phyloP scores from a whole-genome alignment of 306 rosid genomes.

The Mimosa pudica region DNA sequence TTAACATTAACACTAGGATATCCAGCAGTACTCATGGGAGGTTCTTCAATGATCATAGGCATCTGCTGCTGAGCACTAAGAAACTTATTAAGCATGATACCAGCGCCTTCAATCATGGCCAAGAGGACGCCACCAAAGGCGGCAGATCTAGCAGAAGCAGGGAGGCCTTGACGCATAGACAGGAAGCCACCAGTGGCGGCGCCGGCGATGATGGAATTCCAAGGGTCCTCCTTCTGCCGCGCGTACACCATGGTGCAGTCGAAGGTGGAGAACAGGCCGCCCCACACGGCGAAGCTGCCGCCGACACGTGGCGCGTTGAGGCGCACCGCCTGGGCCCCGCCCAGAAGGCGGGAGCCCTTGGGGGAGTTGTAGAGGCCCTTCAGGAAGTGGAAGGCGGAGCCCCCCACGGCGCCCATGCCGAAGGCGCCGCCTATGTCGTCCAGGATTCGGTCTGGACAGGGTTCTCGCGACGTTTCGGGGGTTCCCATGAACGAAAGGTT shows the following conservation, averaged over 20 bases:
- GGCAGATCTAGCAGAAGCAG: slow-evolving; percentile 65
- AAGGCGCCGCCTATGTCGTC: slow-evolving; percentile 93
- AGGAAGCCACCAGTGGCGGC: slow-evolving; percentile 89
- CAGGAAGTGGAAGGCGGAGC: slow-evolving; percentile 82
- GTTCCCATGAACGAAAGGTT: slow-evolving; percentile 59
- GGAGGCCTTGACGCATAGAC: slow-evolving; percentile 73
- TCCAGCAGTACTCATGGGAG: slow-evolving; percentile 37
- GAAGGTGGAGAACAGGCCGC: slow-evolving; percentile 81
- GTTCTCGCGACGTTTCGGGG: slow-evolving; percentile 80
- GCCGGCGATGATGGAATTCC: slow-evolving; percentile 88
- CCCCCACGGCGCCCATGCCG: slow-evolving; percentile 94
- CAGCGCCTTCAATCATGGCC: slow-evolving; percentile 85
- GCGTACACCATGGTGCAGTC: slow-evolving; percentile 84
- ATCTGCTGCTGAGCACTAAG: slow-evolving; percentile 64
- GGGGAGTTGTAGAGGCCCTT: slow-evolving; percentile 83
- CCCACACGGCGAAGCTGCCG: slow-evolving; percentile 89
- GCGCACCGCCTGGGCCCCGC: slow-evolving; percentile 77
- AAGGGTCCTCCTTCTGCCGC: slow-evolving; percentile 93
- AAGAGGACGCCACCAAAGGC: slow-evolving; percentile 66
- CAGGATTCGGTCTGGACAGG: slow-evolving; percentile 86
- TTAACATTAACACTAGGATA: slow-evolving; percentile 27
- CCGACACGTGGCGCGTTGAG: slow-evolving; percentile 92
- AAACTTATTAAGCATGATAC: slow-evolving; percentile 80
- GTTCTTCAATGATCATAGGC: slow-evolving; percentile 65
- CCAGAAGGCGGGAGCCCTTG: slow-evolving; percentile 58